phyloP scores from a whole-genome alignment of 2,329 filamentous ascomycete species.

The Venturia carpophila region DNA sequence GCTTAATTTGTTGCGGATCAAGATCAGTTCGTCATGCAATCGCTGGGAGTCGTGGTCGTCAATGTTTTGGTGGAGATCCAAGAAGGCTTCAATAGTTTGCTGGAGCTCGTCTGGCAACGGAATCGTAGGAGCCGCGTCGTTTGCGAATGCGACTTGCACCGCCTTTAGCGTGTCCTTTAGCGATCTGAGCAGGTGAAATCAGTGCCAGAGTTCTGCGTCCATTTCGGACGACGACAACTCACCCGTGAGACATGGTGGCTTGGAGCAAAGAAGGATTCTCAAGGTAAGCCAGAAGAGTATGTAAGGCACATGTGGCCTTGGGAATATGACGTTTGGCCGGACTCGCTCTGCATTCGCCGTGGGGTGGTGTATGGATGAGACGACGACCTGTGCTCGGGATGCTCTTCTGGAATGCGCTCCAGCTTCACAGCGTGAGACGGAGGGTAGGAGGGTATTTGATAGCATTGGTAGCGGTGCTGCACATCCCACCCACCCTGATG shows the following conservation, averaged over 20 bases:
- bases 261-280: background rate
- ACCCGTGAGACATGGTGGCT: slow-evolving; percentile 16
- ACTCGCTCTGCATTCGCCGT: background rate
- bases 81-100: slow-evolving; percentile 56
- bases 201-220: background rate
- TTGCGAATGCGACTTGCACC: slow-evolving; percentile 38
- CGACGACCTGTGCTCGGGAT: background rate
- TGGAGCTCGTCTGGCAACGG: slow-evolving; percentile 61
- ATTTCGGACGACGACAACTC: background rate
- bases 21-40: slow-evolving; percentile 63
- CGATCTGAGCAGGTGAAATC: slow-evolving; percentile 28
- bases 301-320: background rate
- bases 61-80: slow-evolving; percentile 57
- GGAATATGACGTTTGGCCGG: background rate
- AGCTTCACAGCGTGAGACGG: background rate
- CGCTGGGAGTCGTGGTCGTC: slow-evolving; percentile 64
- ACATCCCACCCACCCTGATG: slow-evolving; percentile 2
- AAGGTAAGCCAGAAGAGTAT: background rate
- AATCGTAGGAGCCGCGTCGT: slow-evolving; percentile 18
- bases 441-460: background rate
- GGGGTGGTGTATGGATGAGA: background rate
- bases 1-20: slow-evolving; percentile 59
- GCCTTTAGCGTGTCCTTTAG: slow-evolving; percentile 43
- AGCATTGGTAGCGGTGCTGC: background rate
- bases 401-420: background rate